These are phyloP conservation scores for Xylariaceae sp. DNA, from an alignment of 2,329 filamentous ascomycete species.

Conservation along the genomic window DNA sequence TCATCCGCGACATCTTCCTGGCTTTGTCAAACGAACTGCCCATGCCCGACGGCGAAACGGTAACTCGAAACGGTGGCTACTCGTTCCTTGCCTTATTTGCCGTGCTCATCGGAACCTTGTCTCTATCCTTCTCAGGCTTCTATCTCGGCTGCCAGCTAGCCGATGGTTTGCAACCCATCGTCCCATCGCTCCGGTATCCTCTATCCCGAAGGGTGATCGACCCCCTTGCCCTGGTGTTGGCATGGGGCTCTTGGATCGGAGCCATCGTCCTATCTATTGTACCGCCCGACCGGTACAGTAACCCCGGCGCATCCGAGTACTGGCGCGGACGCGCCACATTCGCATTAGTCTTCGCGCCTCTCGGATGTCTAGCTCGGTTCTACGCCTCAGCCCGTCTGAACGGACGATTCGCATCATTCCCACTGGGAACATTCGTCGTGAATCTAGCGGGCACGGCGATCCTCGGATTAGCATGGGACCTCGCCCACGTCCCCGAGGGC, in stretches of 20 bases:
- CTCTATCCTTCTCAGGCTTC: conserved; percentile 64
- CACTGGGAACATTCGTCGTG: conserved; percentile 77
- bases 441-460: conserved; percentile 74
- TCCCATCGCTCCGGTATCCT: conserved; percentile 55
- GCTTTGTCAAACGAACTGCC: conserved; percentile 70
- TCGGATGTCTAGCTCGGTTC: conserved; percentile 72
- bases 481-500: conserved; percentile 60
- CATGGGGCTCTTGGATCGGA: conserved; percentile 70
- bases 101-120: conserved; percentile 66
- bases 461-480: conserved; percentile 70
- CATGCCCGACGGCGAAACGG: conserved; percentile 39
- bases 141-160: conserved; percentile 72
- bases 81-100: conserved; percentile 77
- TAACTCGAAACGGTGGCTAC: conserved; percentile 63
- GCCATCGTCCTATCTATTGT: conserved; percentile 66
- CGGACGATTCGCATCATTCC: conserved; percentile 59
- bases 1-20: conserved; percentile 74
- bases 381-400: conserved; percentile 71
- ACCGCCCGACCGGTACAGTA: conserved; percentile 52
- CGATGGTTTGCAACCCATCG: conserved; percentile 50
- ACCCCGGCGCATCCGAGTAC: conserved; percentile 40
- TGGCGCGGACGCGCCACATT: conserved; percentile 78
- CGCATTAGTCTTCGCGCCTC: conserved; percentile 73
- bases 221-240: conserved; percentile 57
- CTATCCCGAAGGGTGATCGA: conserved; percentile 60